These are phyloP conservation scores for Cladosporium sp. DNA, from an alignment of 2,329 filamentous ascomycete species.

Conservation along the genomic window DNA sequence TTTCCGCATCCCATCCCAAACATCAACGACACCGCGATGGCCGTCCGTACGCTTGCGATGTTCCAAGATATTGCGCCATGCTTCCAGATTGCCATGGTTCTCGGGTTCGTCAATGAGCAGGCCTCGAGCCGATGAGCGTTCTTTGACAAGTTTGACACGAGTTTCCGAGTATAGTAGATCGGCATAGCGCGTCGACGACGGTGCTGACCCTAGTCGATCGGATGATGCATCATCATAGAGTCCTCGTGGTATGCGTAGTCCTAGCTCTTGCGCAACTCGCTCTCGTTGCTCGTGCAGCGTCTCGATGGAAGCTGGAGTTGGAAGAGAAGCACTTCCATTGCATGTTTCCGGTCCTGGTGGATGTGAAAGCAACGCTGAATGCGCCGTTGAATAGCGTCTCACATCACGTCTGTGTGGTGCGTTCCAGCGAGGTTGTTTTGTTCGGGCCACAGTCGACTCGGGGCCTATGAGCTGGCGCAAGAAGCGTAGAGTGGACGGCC, in stretches of 20 bases:
- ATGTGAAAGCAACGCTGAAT: not conserved
- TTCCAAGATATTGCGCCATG: slow-evolving; percentile 41
- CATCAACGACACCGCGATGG: slow-evolving; percentile 35
- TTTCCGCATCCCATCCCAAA: slow-evolving; percentile 40
- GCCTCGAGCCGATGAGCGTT: slow-evolving; percentile 6
- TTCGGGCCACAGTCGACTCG: not conserved
- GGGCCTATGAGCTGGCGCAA: slow-evolving; percentile 13
- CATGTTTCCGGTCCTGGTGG: not conserved
- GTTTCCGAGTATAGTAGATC: not conserved
- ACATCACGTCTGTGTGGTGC: not conserved
- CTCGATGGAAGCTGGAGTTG: slow-evolving; percentile 1
- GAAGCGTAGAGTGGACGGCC: slow-evolving; percentile 36
- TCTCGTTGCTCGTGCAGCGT: not conserved
- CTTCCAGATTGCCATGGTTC: slow-evolving; percentile 28
- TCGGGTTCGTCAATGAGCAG: slow-evolving; percentile 31
- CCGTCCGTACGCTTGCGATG: slow-evolving; percentile 40
- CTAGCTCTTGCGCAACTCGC: slow-evolving; percentile 10
- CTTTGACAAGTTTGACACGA: not conserved
- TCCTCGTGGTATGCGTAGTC: not conserved
- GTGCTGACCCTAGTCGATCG: not conserved
- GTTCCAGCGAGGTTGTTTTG: not conserved
- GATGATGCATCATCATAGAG: not conserved
- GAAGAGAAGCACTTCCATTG: not conserved
- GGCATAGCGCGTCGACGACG: not conserved
- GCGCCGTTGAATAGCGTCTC: not conserved